Conservation (phyloP, 2,329 filamentous ascomycete genomes). For the Aquanectria penicillioides region DNA sequence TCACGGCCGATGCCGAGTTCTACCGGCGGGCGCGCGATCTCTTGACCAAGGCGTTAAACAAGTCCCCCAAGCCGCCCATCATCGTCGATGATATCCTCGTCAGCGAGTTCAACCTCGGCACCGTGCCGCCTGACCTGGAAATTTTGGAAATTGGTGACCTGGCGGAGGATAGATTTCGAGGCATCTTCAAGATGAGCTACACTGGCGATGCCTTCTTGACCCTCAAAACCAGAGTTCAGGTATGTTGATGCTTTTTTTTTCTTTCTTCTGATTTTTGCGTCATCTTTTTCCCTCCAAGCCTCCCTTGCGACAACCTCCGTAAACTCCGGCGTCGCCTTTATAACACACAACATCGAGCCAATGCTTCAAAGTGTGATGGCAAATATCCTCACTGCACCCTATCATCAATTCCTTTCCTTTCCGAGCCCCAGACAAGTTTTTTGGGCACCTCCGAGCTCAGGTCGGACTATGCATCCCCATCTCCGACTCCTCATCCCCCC, state of each 20-base stretch:
- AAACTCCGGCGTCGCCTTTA: slow-evolving; percentile 10
- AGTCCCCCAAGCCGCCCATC: slow-evolving; percentile 96
- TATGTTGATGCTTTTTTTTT: slow-evolving; percentile 54
- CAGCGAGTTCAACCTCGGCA: slow-evolving; percentile 95
- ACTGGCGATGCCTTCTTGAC: slow-evolving; percentile 95
- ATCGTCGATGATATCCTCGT: slow-evolving; percentile 99
- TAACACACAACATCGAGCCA: slow-evolving; percentile 10
- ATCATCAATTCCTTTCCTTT: background rate
- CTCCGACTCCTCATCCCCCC: slow-evolving; percentile 1
- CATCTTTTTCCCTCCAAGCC: background rate
- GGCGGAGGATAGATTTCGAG: slow-evolving; percentile 94
- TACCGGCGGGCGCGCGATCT: slow-evolving; percentile 92
- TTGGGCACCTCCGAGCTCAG: slow-evolving; percentile 1
- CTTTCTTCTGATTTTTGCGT: slow-evolving; percentile 22
- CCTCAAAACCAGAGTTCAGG: slow-evolving; percentile 93
- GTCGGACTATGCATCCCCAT: background rate
- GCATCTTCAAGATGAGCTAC: slow-evolving; percentile 99
- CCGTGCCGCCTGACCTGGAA: slow-evolving; percentile 92
- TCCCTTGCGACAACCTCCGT: slow-evolving; percentile 1
- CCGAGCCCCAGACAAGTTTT: background rate
- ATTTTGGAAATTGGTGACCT: slow-evolving; percentile 98
- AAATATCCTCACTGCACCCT: background rate
- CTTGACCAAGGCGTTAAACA: slow-evolving; percentile 94
- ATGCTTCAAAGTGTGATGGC: background rate
- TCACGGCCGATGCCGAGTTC: slow-evolving; percentile 93